These are phyloP conservation scores for Rhizopogon rudus DNA, from an alignment of 768 basidiomycete species.

Conservation along the genomic window DNA sequence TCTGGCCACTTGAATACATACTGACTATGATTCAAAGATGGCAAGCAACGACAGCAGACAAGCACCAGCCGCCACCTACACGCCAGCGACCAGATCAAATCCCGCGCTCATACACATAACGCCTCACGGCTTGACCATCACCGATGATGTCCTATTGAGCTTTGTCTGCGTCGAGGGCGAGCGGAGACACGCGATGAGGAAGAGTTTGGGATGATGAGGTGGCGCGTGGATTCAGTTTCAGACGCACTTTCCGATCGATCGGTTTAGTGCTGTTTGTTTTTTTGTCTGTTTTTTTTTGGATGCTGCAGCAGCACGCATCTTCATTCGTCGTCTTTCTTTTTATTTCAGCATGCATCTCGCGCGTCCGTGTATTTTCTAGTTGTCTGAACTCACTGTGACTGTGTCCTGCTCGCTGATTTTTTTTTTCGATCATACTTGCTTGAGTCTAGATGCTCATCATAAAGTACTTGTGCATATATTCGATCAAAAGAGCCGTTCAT, in stretches of 20 bases:
- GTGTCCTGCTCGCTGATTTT: too few species aligned
- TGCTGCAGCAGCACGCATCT: constrained; percentile 2
- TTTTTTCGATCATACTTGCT: too few species aligned
- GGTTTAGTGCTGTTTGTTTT: too few species aligned
- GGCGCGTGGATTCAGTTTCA: background rate
- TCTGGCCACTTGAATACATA: background rate
- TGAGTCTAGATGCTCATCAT: too few species aligned
- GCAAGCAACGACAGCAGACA: constrained; percentile 29
- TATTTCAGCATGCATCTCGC: too few species aligned
- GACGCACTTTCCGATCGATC: background rate
- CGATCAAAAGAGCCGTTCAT: too few species aligned
- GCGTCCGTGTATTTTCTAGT: too few species aligned
- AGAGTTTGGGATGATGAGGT: constrained; percentile 2
- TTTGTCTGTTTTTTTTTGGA: too few species aligned
- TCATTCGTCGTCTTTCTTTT: too few species aligned
- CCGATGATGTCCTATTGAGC: constrained; percentile 26
- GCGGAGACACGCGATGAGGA: constrained; percentile 23
- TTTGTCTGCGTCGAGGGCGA: constrained; percentile 30
- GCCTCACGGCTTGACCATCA: constrained; percentile 27
- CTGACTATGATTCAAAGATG: constrained; percentile 13
- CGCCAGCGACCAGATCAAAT: constrained; percentile 19
- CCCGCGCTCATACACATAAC: constrained; percentile 28
- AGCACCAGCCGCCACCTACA: constrained; percentile 25
- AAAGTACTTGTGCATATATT: too few species aligned
- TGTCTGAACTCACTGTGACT: too few species aligned